Evolutionary conservation across 305 asterid genomes (phyloP), one percentile per base, ranked within the genome.

Genomic region (Coffea humblotiana): DNA sequence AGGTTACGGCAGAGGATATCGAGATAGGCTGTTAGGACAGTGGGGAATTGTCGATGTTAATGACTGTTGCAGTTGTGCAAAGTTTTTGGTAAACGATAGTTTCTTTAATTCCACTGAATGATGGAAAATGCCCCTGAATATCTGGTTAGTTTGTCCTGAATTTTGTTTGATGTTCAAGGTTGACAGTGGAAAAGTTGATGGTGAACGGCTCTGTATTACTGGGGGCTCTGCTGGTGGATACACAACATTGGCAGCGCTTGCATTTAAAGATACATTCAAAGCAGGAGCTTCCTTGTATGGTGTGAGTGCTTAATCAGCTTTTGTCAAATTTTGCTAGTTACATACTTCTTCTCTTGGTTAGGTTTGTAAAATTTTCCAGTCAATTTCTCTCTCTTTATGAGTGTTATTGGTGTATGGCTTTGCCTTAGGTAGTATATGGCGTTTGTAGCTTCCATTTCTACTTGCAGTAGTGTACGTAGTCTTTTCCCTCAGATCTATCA

Each of bases 151-250:
- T 29, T 63, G 77, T 75, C 81, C 78, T 75, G 72, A 52, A 37
- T 40, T 35, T 78, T 27, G 81, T 83, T 76, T 84, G 80, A 77
- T 76, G 86, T 75, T 65, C 58, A 84, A 96, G 99, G 98, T 88
- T 84, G 92, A 89, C 58, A 86, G 89, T 79, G 98, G 98, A 85
- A 94, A 89, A 84, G 98, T 90, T 69, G 98, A 96, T 71, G 91
- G 94, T 25, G 89, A 90, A 81, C 88, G 98, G 76, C 87, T 96
- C 78, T 96, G 99, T 83, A 96, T 96, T 79, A 90, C 97, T 13
- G 98, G 98, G 79, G 98, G 99, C 77, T 94, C 99, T 85, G 99
- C 99, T 73, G 98, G 99, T 81, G 99, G 99, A 63, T 96, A 92
- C 90, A 96, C 99, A 76, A 94, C 99, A 80, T 82, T 96, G 74